These are phyloP conservation scores for Plectosphaerella plurivora DNA, from an alignment of 2,329 filamentous ascomycete genomes.

Conservation along the genomic window DNA sequence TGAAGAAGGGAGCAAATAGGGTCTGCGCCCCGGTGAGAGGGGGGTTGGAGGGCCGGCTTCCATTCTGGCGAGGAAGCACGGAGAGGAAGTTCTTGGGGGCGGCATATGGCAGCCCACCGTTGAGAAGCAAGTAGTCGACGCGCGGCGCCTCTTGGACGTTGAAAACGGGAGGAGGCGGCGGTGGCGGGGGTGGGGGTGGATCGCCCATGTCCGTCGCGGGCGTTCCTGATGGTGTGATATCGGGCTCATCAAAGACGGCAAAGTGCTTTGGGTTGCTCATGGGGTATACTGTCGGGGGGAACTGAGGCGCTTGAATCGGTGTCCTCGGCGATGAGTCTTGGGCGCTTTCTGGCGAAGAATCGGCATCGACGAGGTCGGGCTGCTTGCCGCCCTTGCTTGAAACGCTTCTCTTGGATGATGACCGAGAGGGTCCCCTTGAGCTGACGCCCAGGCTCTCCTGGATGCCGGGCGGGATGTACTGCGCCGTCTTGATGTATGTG, in stretches of 20 bases:
- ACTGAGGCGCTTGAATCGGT: conserved; percentile 50
- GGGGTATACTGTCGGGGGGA: conserved; percentile 37
- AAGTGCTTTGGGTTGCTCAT: conserved; percentile 29
- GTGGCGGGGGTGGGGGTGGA: conserved; percentile 43
- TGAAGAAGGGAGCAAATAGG: conserved; percentile 79
- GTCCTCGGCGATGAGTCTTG: conserved; percentile 58
- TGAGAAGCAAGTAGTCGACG: conserved; percentile 87
- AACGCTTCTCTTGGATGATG: conserved; percentile 20
- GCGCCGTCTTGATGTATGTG: conserved; percentile 40
- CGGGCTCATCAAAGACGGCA: conserved; percentile 28
- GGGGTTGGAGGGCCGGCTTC: conserved; percentile 55
- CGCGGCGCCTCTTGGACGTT: conserved; percentile 68
- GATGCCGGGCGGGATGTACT: conserved; percentile 16
- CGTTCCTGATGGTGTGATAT: conserved; percentile 32
- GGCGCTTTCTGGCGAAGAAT: conserved; percentile 40
- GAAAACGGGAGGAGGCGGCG: conserved; percentile 74
- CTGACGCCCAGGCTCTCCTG: conserved; percentile 17
- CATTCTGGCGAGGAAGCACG: conserved; percentile 53
- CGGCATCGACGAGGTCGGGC: conserved; percentile 35
- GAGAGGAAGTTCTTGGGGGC: conserved; percentile 72
- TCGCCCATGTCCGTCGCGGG: conserved; percentile 31
- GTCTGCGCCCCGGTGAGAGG: conserved; percentile 64
- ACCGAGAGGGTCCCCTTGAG: conserved; percentile 12
- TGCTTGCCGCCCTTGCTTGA: conserved; percentile 38
- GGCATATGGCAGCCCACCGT: conserved; percentile 72